phyloP scores from a whole-genome alignment of 139 green algal genomes.

The Chlorella sorokiniana region DNA sequence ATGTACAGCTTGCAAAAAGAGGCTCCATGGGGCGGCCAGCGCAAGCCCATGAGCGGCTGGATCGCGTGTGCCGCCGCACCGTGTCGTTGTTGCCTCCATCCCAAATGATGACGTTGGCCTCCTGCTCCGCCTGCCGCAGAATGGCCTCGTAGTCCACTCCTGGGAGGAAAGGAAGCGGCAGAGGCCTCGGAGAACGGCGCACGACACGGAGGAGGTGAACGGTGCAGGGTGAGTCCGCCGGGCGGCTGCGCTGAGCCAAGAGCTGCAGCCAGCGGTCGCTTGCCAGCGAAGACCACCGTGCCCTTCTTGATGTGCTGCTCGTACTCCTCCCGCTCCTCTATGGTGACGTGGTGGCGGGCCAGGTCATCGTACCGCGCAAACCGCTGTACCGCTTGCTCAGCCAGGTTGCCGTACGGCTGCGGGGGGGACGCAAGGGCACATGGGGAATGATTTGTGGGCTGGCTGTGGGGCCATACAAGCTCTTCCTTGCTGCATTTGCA shows the following conservation, averaged over 20 bases:
- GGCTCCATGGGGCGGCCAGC: no score
- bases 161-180: not conserved
- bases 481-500: not conserved
- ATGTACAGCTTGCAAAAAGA: no score
- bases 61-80: no score
- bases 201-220: not conserved
- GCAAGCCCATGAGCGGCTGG: no score
- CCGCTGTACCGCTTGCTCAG: slow-evolving; percentile 50
- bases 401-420: slow-evolving; percentile 43
- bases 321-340: slow-evolving; percentile 61
- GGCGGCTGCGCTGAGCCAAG: not conserved
- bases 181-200: no score
- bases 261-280: no score
- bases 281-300: slow-evolving; percentile 44
- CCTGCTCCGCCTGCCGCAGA: slow-evolving; percentile 45
- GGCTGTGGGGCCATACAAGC: no score
- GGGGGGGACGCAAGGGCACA: not conserved
- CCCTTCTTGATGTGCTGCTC: slow-evolving; percentile 58
- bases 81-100: slow-evolving; percentile 23
- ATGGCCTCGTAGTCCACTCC: slow-evolving; percentile 61
- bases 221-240: not conserved
- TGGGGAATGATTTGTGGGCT: not conserved
- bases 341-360: slow-evolving; percentile 40
- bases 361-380: slow-evolving; percentile 52
- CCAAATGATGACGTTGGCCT: slow-evolving; percentile 56